Conservation (phyloP, 305 asterid genomes). For the Rubia peregrina region DNA sequence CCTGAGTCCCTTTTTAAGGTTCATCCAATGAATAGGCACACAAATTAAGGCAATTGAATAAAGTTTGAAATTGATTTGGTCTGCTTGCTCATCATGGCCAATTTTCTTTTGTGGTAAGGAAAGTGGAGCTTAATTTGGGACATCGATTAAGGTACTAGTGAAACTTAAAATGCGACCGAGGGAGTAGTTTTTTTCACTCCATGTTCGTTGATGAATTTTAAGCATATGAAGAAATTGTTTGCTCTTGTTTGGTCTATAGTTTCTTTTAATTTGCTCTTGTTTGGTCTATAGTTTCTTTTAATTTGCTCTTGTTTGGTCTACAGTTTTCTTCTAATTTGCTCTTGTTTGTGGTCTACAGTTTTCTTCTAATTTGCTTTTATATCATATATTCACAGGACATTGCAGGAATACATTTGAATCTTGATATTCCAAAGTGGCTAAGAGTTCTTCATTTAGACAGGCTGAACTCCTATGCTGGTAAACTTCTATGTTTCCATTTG, state of each 20-base stretch:
- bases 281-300: neutral
- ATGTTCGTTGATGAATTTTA: neutral
- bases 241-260: neutral
- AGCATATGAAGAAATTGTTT: neutral
- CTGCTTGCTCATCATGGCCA: neutral
- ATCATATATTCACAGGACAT: conserved; percentile 49
- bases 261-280: neutral
- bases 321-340: no score
- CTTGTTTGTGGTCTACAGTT: neutral
- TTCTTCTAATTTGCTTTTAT: neutral
- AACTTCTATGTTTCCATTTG: neutral
- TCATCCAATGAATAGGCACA: neutral
- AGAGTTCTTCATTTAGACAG: conserved; percentile 63
- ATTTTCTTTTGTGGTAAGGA: neutral
- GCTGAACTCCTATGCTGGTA: conserved; percentile 85
- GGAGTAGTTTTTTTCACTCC: neutral
- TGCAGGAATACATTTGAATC: conserved; percentile 86
- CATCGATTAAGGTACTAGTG: neutral
- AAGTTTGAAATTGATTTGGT: neutral
- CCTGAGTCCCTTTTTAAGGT: neutral
- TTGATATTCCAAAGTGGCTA: conserved; percentile 83
- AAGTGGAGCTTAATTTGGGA: neutral
- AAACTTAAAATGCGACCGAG: neutral
- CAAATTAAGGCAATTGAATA: neutral
- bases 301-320: neutral